These are phyloP conservation scores for Zancudomyces culisetae DNA, from an alignment of 371 early-diverging fungal species.

Conservation along the genomic window DNA sequence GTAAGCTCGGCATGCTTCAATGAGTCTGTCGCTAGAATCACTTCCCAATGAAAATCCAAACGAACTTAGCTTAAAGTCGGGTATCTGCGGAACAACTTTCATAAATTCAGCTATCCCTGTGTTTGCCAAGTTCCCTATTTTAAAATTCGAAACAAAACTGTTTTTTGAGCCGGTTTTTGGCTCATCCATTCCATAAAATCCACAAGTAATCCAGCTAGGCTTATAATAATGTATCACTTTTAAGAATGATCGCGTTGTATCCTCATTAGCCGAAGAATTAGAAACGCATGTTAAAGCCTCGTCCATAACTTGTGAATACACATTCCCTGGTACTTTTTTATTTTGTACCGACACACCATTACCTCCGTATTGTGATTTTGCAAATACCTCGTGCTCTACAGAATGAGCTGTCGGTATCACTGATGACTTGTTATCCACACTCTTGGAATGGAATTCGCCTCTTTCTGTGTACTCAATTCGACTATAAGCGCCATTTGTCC, in stretches of 20 bases:
- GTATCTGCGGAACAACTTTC: conserved; percentile 9
- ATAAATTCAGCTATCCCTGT: conserved; percentile 15
- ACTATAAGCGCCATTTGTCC: neutral
- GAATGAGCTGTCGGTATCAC: neutral
- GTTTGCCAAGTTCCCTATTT: conserved; percentile 15
- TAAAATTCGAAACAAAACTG: conserved; percentile 10
- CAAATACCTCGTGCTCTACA: neutral
- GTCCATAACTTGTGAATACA: neutral
- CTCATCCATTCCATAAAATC: conserved; percentile 38
- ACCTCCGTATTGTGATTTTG: neutral
- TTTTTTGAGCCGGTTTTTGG: neutral
- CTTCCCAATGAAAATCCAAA: neutral
- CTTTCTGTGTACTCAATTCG: neutral
- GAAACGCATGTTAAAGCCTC: neutral
- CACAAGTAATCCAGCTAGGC: conserved; percentile 86
- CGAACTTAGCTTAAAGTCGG: conserved; percentile 7
- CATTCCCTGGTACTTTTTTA: neutral
- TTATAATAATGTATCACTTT: conserved; percentile 40
- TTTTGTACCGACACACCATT: too few species aligned
- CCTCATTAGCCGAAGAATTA: conserved; percentile 1
- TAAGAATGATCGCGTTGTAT: too few species aligned
- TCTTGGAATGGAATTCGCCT: too few species aligned
- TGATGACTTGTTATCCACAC: neutral
- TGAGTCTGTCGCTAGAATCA: neutral
- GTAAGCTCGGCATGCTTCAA: conserved; percentile 1